These are phyloP conservation scores for Fistulifera pelliculosa DNA, from an alignment of 108 stramenopile species.

Conservation along the genomic window DNA sequence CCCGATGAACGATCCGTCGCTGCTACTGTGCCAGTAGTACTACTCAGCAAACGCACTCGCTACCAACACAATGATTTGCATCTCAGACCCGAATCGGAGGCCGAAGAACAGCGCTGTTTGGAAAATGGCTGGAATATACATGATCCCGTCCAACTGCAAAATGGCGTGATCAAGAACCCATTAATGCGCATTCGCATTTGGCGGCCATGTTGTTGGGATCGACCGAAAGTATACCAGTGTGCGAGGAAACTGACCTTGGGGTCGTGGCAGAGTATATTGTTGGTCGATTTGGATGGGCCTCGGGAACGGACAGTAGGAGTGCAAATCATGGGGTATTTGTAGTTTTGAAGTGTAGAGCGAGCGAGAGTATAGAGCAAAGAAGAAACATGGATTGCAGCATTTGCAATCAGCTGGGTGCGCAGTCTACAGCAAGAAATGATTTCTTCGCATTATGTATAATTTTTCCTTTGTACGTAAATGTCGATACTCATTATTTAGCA, in stretches of 20 bases:
- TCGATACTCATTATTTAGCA: no score
- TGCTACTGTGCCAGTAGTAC: slow-evolving; percentile 8
- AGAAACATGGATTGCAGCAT: no score
- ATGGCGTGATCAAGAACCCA: slow-evolving; percentile 85
- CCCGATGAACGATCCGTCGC: slow-evolving; percentile 60
- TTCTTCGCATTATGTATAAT: no score
- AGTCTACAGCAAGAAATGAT: no score
- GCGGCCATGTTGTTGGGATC: slow-evolving; percentile 71
- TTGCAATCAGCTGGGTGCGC: no score
- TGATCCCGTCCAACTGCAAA: slow-evolving; percentile 41
- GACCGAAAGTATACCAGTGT: slow-evolving; percentile 72
- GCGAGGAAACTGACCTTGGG: slow-evolving; percentile 76
- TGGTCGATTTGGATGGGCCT: slow-evolving; percentile 83
- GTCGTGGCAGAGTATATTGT: slow-evolving; percentile 74
- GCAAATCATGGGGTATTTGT: slow-evolving; percentile 68
- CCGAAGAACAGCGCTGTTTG: slow-evolving; percentile 72
- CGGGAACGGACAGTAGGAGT: slow-evolving; percentile 67
- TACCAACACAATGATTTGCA: slow-evolving; percentile 85
- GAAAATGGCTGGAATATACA: slow-evolving; percentile 86
- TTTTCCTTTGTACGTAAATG: no score
- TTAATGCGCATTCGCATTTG: slow-evolving; percentile 86
- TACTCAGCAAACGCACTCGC: slow-evolving; percentile 10
- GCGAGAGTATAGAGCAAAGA: not conserved
- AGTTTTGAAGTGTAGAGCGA: not conserved
- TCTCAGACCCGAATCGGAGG: slow-evolving; percentile 62